Evolutionary conservation across 306 rosid genomes (phyloP), one percentile per base, ranked within the genome.

Genomic region (Erythrophleum fordii): DNA sequence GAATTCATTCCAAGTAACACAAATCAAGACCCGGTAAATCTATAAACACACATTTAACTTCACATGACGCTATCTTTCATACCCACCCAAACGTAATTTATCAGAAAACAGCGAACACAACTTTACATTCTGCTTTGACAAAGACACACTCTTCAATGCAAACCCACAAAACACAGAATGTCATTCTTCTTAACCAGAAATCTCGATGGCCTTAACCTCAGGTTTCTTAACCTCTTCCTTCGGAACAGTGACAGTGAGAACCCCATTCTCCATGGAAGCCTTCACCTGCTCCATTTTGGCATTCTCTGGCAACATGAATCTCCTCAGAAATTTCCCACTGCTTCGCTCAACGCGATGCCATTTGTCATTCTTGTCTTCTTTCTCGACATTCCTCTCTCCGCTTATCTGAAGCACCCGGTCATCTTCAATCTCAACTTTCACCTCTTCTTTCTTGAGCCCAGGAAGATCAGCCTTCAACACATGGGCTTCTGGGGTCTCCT

Each of bases 401-500:
- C 42, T 37, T 37, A 37, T 37, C 42, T 37, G 42, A 37, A 37
- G 42, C 42, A 37, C 42, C 8, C 8, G 42, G 42, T 37, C 29
- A 75, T 84, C 79, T 84, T 80, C 29, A 80, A 39, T 0, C 87
- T 82, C n/a, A n/a, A n/a, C n/a, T n/a, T n/a, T n/a, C n/a, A n/a
- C n/a, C n/a, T n/a, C n/a, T n/a, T n/a, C n/a, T n/a, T n/a, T n/a
- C n/a, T n/a, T n/a, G n/a, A n/a, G n/a, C n/a, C n/a, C n/a, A n/a
- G n/a, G n/a, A n/a, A 0, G 52, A 31, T 84, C 87, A 12, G 84
- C 87, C 79, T 64, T 84, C 51, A 84, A 84, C 72, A 84, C 82
- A 11, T 84, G 87, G 0, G 82, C 87, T 29, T 84, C 82, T 34
- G 84, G 82, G 10, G 85, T 84, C 34, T 84, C 87, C 37, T 53